These are phyloP conservation scores for Fusarium siculi DNA, from an alignment of 2,329 filamentous ascomycete species.

Conservation along the genomic window DNA sequence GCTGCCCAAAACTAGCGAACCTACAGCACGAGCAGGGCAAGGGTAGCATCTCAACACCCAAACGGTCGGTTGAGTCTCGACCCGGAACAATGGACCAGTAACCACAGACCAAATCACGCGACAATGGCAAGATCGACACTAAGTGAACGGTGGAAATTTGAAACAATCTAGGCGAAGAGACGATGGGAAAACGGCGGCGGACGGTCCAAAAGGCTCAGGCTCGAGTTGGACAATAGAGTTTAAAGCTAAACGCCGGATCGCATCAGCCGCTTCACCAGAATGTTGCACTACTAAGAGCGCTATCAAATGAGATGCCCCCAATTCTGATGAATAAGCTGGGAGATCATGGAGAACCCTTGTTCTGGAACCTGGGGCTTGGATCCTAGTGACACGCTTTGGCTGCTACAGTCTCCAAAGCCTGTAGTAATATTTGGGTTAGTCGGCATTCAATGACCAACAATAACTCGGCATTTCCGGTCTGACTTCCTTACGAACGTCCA, in stretches of 20 bases:
- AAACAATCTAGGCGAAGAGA: not conserved
- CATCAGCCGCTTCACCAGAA: not conserved
- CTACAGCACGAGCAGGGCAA: not conserved
- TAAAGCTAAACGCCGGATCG: not conserved
- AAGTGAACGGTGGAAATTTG: not conserved
- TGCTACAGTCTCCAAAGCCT: not conserved
- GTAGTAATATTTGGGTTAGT: not conserved
- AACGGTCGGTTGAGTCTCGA: not conserved
- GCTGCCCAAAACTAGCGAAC: not conserved
- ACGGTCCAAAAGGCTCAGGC: not conserved
- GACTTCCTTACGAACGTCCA: not conserved
- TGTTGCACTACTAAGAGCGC: not conserved
- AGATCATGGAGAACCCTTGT: not conserved
- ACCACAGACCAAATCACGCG: not conserved
- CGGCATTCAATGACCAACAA: not conserved
- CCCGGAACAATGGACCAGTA: not conserved
- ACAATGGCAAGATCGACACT: not conserved
- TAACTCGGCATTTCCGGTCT: not conserved
- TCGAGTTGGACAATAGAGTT: constrained; percentile 8
- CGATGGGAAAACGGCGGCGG: not conserved
- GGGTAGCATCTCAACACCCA: not conserved
- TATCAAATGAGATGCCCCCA: not conserved
- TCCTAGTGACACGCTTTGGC: constrained; percentile 2
- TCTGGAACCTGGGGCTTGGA: not conserved
- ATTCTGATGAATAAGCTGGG: not conserved